These are phyloP conservation scores for Talaromyces sp. DNA, from an alignment of 2,329 filamentous ascomycete genomes.

Conservation along the genomic window DNA sequence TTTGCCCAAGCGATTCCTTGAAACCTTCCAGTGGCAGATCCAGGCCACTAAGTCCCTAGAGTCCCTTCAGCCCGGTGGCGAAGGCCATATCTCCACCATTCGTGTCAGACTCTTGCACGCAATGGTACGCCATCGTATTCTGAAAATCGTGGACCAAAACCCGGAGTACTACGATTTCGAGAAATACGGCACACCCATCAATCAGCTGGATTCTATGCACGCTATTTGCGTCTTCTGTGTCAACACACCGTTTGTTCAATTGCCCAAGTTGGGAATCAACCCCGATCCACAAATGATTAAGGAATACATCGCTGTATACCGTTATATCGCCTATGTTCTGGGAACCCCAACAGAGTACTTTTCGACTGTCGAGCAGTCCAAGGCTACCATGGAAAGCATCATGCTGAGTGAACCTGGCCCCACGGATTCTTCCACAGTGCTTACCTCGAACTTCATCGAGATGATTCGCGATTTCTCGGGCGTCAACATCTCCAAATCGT, in stretches of 20 bases:
- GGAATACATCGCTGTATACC: conserved; percentile 73
- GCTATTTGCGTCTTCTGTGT: conserved; percentile 69
- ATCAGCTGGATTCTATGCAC: conserved; percentile 68
- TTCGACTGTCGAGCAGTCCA: conserved; percentile 51
- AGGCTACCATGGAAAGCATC: conserved; percentile 63
- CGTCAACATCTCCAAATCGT: conserved; percentile 59
- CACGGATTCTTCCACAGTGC: conserved; percentile 55
- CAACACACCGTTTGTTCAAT: conserved; percentile 61
- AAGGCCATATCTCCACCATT: conserved; percentile 60
- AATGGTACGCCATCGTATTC: conserved; percentile 61
- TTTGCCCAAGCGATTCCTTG: conserved; percentile 61
- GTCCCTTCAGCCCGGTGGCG: conserved; percentile 64
- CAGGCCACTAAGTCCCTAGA: conserved; percentile 64
- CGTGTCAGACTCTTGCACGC: conserved; percentile 67
- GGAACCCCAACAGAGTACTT: conserved; percentile 63
- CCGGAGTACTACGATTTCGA: conserved; percentile 61
- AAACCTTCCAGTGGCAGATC: conserved; percentile 72
- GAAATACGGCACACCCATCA: conserved; percentile 63
- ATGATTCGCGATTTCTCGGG: conserved; percentile 63
- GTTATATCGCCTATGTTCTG: conserved; percentile 67
- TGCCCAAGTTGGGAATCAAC: conserved; percentile 69
- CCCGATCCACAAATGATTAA: conserved; percentile 57
- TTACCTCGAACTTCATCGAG: conserved; percentile 72
- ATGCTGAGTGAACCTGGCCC: conserved; percentile 64
- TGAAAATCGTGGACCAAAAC: conserved; percentile 52